Percentiles rank a stretch among this genome's conserved stretches.
These are phyloP conservation scores for Nannochloropsis granulata DNA, from an alignment of 108 stramenopile genomes.

Conservation along the genomic window DNA sequence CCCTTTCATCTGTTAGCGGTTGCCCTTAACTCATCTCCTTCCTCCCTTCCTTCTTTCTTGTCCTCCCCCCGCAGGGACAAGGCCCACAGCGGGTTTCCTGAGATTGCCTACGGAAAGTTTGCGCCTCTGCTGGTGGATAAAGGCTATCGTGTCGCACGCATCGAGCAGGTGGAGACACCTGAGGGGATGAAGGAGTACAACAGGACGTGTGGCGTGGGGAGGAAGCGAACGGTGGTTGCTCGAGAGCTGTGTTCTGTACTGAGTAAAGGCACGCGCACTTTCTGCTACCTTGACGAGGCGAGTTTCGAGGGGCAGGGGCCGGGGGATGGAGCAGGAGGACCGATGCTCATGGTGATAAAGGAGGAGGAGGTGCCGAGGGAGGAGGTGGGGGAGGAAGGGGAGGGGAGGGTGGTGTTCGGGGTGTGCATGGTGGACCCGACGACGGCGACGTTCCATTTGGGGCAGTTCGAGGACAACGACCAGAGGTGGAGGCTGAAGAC, in stretches of 20 bases:
- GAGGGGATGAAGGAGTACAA: conserved; percentile 71
- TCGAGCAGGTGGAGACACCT: conserved; percentile 99
- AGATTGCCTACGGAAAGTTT: conserved; percentile 70
- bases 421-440: conserved; percentile 77
- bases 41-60: background rate
- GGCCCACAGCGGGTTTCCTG: conserved; percentile 95
- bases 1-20: too few relatives aligned
- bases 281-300: conserved; percentile 70
- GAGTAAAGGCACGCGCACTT: conserved; percentile 77
- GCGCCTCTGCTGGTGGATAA: conserved; percentile 65
- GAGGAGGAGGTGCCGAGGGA: conserved; percentile 4
- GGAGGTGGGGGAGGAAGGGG: background rate
- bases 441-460: conserved; percentile 62
- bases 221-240: conserved; percentile 55
- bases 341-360: conserved; percentile 4
- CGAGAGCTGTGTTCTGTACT: conserved; percentile 82
- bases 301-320: background rate
- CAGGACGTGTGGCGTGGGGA: conserved; percentile 17
- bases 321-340: background rate
- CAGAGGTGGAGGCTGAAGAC: conserved; percentile 79
- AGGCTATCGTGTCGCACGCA: conserved; percentile 91
- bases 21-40: background rate
- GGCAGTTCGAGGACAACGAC: conserved; percentile 90
- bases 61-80: conserved; percentile 28
- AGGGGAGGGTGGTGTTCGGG: conserved; percentile 60